These are phyloP conservation scores for Talaromyces sp. DNA, from an alignment of 2,329 filamentous ascomycete species.

Conservation along the genomic window DNA sequence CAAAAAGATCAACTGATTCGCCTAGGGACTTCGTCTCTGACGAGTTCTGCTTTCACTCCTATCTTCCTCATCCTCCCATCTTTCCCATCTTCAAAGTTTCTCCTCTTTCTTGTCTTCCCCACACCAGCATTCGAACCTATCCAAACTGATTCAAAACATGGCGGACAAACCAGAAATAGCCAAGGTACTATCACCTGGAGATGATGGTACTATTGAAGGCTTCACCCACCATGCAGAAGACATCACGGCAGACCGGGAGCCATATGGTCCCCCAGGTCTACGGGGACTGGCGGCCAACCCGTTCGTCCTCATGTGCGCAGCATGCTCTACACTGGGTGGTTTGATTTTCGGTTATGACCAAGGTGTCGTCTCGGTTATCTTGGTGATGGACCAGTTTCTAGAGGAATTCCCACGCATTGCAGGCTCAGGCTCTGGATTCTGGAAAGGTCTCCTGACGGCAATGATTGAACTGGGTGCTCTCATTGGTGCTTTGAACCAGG, in stretches of 20 bases:
- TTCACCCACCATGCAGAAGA: slow-evolving; percentile 40
- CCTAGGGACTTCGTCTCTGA: too few species aligned
- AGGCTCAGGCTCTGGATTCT: slow-evolving; percentile 42
- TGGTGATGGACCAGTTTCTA: slow-evolving; percentile 58
- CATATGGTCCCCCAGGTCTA: slow-evolving; percentile 45
- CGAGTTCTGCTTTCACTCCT: too few species aligned
- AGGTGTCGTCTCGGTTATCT: slow-evolving; percentile 49
- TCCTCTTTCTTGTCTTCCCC: too few species aligned
- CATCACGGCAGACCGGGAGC: slow-evolving; percentile 32
- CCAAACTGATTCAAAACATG: slow-evolving; percentile 16
- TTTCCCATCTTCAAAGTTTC: too few species aligned
- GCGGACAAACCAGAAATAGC: slow-evolving; percentile 19
- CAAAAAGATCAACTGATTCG: too few species aligned
- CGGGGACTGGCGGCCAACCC: slow-evolving; percentile 51
- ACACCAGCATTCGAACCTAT: too few species aligned
- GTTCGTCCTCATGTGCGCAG: slow-evolving; percentile 56
- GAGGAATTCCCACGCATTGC: slow-evolving; percentile 49
- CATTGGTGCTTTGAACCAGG: slow-evolving; percentile 49
- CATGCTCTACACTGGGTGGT: slow-evolving; percentile 55
- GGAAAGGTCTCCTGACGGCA: slow-evolving; percentile 54
- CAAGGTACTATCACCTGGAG: slow-evolving; percentile 21
- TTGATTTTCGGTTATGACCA: slow-evolving; percentile 56
- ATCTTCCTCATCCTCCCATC: too few species aligned
- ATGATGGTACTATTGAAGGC: slow-evolving; percentile 25
- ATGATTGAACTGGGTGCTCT: slow-evolving; percentile 60